phyloP scores from a whole-genome alignment of 257 asterid genomes.

The Paulownia fortunei region DNA sequence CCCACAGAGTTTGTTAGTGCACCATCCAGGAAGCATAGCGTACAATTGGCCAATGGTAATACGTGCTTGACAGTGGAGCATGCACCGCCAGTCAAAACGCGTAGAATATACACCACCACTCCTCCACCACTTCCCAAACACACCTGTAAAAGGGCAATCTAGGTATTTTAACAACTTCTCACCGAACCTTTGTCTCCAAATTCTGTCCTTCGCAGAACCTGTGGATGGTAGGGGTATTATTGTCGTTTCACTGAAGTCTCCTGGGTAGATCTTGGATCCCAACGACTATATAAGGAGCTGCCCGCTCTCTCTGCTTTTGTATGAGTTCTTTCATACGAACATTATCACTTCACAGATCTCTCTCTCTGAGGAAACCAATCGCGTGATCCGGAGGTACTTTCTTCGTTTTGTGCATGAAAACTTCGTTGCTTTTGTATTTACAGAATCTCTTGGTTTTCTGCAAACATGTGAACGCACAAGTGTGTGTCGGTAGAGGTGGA shows the following conservation, averaged over 20 bases:
- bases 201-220: constrained; percentile 27
- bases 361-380: constrained; percentile 26
- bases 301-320: constrained; percentile 43
- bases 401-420: constrained; percentile 6
- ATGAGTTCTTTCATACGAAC: constrained; percentile 26
- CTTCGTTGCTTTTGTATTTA: not conserved
- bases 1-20: constrained; percentile 25
- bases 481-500: constrained; percentile 21
- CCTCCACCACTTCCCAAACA: constrained; percentile 30
- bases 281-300: constrained; percentile 49
- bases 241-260: not conserved
- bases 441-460: not conserved
- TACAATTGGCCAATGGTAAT: constrained; percentile 26
- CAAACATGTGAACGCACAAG: not conserved
- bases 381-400: constrained; percentile 41
- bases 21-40: constrained; percentile 33
- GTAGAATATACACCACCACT: constrained; percentile 23
- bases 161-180: not conserved
- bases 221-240: constrained; percentile 27
- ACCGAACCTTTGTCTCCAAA: not conserved
- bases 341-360: constrained; percentile 29
- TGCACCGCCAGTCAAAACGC: constrained; percentile 41
- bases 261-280: constrained; percentile 42
- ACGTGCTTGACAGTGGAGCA: constrained; percentile 27
- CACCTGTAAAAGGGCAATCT: constrained; percentile 11